Conservation (phyloP, 306 rosid species). For the Begonia masoniana region DNA sequence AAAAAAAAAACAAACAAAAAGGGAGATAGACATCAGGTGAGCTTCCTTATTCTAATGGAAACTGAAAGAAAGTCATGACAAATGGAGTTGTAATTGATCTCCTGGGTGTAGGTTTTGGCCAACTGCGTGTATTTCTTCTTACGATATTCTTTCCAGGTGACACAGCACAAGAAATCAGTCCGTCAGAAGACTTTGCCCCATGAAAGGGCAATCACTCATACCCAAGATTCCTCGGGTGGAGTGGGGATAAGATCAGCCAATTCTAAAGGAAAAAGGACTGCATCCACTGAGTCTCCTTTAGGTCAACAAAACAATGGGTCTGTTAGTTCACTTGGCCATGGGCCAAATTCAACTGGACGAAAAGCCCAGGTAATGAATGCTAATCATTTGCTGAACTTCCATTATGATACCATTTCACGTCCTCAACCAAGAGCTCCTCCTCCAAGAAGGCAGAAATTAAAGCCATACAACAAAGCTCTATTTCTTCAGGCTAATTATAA, state of each 20-base stretch:
- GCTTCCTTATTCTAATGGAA: no score
- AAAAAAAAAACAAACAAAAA: no score
- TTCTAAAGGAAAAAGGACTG: constrained; percentile 27
- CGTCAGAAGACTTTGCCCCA: constrained; percentile 22
- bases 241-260: constrained; percentile 28
- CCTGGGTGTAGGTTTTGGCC: no score
- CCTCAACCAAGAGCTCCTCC: constrained; percentile 67
- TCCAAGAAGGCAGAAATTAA: constrained; percentile 68
- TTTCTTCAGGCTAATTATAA: constrained; percentile 94
- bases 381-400: constrained; percentile 84
- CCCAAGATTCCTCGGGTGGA: constrained; percentile 36
- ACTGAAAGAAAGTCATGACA: no score
- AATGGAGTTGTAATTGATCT: no score
- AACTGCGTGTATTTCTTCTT: background rate
- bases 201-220: constrained; percentile 24
- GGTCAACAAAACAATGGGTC: constrained; percentile 26
- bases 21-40: no score
- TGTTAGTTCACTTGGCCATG: constrained; percentile 37
- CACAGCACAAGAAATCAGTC: constrained; percentile 22
- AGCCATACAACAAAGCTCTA: constrained; percentile 76
- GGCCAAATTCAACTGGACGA: constrained; percentile 35
- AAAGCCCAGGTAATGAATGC: constrained; percentile 59
- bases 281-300: constrained; percentile 21
- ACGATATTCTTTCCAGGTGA: constrained; percentile 31
- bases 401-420: constrained; percentile 77